Evolutionary conservation across 495 filamentous ascomycete genomes (phyloP), one percentile per base, ranked within the genome.

Genomic region (Darksidea phi): DNA sequence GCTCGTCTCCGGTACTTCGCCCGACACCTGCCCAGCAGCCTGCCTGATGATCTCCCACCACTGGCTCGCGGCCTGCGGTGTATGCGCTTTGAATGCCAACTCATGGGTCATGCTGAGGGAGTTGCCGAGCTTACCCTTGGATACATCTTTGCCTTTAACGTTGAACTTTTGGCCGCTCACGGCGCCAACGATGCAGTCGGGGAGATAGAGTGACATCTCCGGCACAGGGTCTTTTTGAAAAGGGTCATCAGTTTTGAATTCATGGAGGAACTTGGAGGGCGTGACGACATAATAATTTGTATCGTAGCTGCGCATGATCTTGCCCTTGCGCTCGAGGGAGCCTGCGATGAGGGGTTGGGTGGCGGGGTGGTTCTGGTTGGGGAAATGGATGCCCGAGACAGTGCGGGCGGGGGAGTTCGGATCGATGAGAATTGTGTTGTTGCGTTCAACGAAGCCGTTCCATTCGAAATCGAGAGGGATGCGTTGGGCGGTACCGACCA

Each of bases 191-290:
- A 83, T 75, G 68, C 92, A 95, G 70, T 98, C 95, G 45, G 94
- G 94, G 7, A 98, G 84, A 72, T 91, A 98, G 54, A 98, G 85
- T 21, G 88, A 91, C 8, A 91, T 77, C 71, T 97, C 91, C 0
- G 93, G 95, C 23, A 77, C 73, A 6, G 93, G 91, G 59, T 98
- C 95, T 65, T 82, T 81, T 52, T 80, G 82, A 69, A 89, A 77
- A 70, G 96, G 87, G 73, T 98, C 93, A 70, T 86, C 86, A 68
- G 93, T 90, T 73, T 95, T 95, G 80, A 95, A 97, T 70, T 97
- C 94, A 74, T 97, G 94, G 47, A 98, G 77, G 74, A 87, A 98
- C 62, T 88, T 86, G 20, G 86, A 80, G 0, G 87, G 86, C 2
- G 91, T 96, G 25, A 97, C 84, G 48, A 93, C 92, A 69, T 96